Evolutionary conservation across 352 stramenopile genomes (phyloP).

Genomic region (Elongisporangium prolatum): DNA sequence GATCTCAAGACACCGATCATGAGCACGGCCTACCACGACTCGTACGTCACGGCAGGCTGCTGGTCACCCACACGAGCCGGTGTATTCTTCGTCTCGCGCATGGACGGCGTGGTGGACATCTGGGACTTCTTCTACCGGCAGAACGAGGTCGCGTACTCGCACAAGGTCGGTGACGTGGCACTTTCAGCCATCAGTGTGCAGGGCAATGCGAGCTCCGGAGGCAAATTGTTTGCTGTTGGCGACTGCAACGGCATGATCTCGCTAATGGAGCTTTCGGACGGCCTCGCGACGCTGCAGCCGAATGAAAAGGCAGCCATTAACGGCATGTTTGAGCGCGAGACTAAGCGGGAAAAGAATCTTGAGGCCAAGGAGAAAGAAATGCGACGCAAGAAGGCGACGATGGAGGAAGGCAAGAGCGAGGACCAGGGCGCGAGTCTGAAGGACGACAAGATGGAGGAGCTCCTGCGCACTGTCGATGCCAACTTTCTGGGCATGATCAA

Average conservation of each 20-base stretch:
- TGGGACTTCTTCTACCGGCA: constrained; percentile 98
- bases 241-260: constrained; percentile 96
- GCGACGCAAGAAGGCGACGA: constrained; percentile 71
- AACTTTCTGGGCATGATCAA: constrained; percentile 97
- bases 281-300: constrained; percentile 83
- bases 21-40: constrained; percentile 95
- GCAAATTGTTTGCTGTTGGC: constrained; percentile 93
- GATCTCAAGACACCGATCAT: constrained; percentile 98
- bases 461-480: constrained; percentile 90
- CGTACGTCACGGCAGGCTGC: constrained; percentile 95
- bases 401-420: constrained; percentile 80
- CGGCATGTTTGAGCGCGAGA: constrained; percentile 96
- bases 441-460: constrained; percentile 94
- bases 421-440: constrained; percentile 53
- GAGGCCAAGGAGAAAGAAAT: constrained; percentile 89
- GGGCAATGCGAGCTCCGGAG: constrained; percentile 80
- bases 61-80: constrained; percentile 94
- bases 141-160: constrained; percentile 96
- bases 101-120: constrained; percentile 96
- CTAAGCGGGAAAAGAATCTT: constrained; percentile 95
- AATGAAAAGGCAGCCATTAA: constrained; percentile 95
- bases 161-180: constrained; percentile 93
- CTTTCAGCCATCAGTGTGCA: constrained; percentile 93
- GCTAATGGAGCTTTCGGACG: constrained; percentile 94
- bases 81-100: constrained; percentile 96